Evolutionary conservation across 169 alveolate species (phyloP).

Genomic region (Cryptosporidium felis): DNA sequence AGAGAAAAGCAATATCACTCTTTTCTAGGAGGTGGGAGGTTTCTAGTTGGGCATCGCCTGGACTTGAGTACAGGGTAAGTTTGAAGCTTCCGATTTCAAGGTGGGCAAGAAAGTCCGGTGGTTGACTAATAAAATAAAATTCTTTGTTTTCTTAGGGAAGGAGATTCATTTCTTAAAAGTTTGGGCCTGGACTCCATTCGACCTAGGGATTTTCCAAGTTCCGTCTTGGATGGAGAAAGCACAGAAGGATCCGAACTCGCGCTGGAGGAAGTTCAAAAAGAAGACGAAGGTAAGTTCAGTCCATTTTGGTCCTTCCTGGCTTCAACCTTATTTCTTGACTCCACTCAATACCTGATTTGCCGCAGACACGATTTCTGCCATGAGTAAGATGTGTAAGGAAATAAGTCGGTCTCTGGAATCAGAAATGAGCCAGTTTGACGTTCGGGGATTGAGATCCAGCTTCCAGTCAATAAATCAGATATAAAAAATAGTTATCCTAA

Average conservation of each 20-base stretch:
- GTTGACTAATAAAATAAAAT: too few species aligned
- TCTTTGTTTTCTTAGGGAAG: too few species aligned
- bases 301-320: too few species aligned
- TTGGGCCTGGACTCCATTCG: too few species aligned
- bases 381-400: conserved; percentile 31
- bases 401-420: conserved; percentile 18
- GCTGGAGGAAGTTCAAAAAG: not conserved
- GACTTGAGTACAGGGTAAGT: too few species aligned
- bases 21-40: not conserved
- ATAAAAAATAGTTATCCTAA: not conserved
- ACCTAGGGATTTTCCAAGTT: conserved; percentile 1
- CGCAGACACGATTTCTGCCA: conserved; percentile 7
- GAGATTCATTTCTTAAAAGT: too few species aligned
- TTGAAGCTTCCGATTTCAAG: too few species aligned
- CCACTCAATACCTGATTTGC: too few species aligned
- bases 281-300: conserved; percentile 66
- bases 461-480: conserved; percentile 16
- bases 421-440: not conserved
- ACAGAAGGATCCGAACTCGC: not conserved
- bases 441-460: not conserved
- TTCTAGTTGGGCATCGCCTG: too few species aligned
- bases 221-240: not conserved
- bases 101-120: too few species aligned
- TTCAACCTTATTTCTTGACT: too few species aligned
- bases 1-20: conserved; percentile 43